Evolutionary conservation across 2,329 filamentous ascomycete genomes (phyloP), one percentile per base, ranked within the genome.

Genomic region (Truncatella angustata): DNA sequence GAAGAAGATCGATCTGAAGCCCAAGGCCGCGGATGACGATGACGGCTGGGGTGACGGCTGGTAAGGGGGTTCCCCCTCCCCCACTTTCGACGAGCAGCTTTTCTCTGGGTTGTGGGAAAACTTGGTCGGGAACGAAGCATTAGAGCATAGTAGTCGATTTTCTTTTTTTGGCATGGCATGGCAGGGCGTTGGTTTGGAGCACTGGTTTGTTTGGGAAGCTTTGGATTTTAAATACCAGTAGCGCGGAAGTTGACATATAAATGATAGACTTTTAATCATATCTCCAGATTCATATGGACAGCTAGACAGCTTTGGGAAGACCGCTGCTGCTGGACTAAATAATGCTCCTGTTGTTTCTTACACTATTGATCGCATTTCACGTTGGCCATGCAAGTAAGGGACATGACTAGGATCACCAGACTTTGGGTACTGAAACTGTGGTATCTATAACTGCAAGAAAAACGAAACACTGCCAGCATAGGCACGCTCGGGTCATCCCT

Each of bases 1-100:
- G 1, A 91, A 90, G 72, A 88, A 87, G 70, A 82, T 90, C 56
- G 81, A 89, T 61, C 79, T 82, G 61, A 85, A 83, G 61, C 86
- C 86, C 0, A 87, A 86, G 65, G 74, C 77, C 43, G 68, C 72
- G 3, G 79, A 79, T 21, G 80, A 82, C 40, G 76, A 77, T 52
- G 82, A 84, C 60, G 82, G 77, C 1, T 88, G 85, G 85, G 85
- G 82, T 4, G 84, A 86, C 56, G 82, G 81, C 6, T 87, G 84
- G 84, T 54, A 54, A 37, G 40, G 7, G 5, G 21, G 26, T 23
- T 9, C n/a, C 12, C n/a, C n/a, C n/a, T n/a, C n/a, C n/a, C n/a
- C n/a, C n/a, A n/a, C n/a, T n/a, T n/a, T n/a, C n/a, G n/a, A n/a
- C n/a, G n/a, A n/a, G n/a, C n/a, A n/a, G n/a, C n/a, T n/a, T 23